A percentile compares a stretch with the other conserved stretches of the same genome.
Evolutionary conservation across 2,329 filamentous ascomycete genomes (phyloP).

Genomic region (Calonectria naviculata): DNA sequence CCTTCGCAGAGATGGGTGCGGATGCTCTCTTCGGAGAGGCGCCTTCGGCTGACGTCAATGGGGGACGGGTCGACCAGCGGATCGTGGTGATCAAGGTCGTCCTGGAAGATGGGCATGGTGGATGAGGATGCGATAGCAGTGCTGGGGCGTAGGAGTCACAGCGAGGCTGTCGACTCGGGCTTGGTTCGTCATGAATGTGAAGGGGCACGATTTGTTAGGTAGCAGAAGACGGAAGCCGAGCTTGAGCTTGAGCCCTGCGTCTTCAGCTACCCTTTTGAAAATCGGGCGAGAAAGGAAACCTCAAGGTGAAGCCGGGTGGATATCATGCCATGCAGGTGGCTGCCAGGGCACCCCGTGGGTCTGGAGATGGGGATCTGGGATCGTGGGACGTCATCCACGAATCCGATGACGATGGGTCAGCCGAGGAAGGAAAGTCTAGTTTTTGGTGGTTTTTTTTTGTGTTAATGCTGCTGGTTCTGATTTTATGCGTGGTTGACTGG

Average conservation of each 20-base stretch:
- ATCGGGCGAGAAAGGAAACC: constrained; percentile 6
- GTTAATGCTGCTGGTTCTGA: neutral
- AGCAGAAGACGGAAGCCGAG: constrained; percentile 15
- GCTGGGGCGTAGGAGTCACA: constrained; percentile 46
- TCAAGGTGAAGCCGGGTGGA: constrained; percentile 30
- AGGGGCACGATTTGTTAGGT: constrained; percentile 4
- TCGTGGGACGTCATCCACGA: constrained; percentile 40
- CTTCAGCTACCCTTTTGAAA: constrained; percentile 12
- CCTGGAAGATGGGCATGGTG: constrained; percentile 69
- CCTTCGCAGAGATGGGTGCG: constrained; percentile 71
- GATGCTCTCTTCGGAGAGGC: constrained; percentile 69
- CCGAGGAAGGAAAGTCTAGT: constrained; percentile 26
- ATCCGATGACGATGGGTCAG: constrained; percentile 34
- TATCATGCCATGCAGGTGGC: constrained; percentile 37
- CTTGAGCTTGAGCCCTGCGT: constrained; percentile 16
- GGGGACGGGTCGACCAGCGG: constrained; percentile 38
- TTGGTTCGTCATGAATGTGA: constrained; percentile 34
- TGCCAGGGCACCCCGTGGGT: constrained; percentile 36
- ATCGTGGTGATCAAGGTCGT: constrained; percentile 55
- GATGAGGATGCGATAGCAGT: neutral
- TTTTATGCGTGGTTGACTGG: neutral
- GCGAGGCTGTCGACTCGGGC: constrained; percentile 33
- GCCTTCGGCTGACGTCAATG: constrained; percentile 36
- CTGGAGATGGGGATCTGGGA: constrained; percentile 34
- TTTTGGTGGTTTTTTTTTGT: constrained; percentile 8